Evolutionary conservation across 129 eudicot species (phyloP), one percentile per base, ranked within the genome.

Genomic region (Flaveria bidentis): DNA sequence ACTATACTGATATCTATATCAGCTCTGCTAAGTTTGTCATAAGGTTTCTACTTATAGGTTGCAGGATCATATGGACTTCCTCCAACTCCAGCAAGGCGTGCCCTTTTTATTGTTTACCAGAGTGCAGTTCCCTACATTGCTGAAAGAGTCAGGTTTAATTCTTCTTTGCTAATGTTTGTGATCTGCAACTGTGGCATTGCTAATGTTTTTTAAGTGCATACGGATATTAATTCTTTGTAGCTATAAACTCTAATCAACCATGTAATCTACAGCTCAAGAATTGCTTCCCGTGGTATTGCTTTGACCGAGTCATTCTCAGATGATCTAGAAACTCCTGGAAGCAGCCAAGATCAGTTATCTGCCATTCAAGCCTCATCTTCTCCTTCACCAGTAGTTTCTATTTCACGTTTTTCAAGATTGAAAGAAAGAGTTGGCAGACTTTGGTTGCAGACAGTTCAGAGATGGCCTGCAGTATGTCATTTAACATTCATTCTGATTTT

Each of bases 41-140:
- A 51, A 69, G 83, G 60, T 72, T 61, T 82, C 33, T 36, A 44
- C 33, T 79, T 74, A 33, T 86, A 95, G 99, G 93, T 91, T 87
- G 88, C 99, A 20, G 97, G 99, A 71, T 80, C 85, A 22, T 78
- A 89, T 81, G 97, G 96, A 57, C 97, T 95, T 82, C 87, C 99
- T 77, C 99, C 99, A 73, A 91, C 97, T 75, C 97, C 99, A 16
- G 99, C 97, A 17, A 89, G 99, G 75, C 99, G 96, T 69, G 88
- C 89, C 56, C 96, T 95, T 75, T 95, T 91, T 78, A 89, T 95
- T 69, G 73, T 95, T 70, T 95, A 91, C 76, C 97, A 95, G 83
- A 86, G 95, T 65, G 89, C 97, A 69, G 87, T 95, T 84, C 99
- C 99, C 69, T 95, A 95, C 79, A 87, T 95, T 78, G 96, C 99